A percentile compares a stretch with the other conserved stretches of the same genome.
phyloP scores from a whole-genome alignment of 352 stramenopile species.

The Globisporangium mamillatum region DNA sequence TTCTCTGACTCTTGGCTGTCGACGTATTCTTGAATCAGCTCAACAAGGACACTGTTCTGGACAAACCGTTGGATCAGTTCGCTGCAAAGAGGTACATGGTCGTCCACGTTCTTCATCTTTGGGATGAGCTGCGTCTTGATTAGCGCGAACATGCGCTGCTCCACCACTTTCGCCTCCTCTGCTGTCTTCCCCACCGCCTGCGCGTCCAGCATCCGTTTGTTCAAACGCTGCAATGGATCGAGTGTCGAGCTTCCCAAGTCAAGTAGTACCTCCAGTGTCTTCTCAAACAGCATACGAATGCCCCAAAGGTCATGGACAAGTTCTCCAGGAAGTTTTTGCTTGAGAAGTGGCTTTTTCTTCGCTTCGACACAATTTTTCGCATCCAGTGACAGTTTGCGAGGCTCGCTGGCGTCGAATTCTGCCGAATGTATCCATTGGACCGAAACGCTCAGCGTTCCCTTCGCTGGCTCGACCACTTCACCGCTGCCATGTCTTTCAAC shows the following conservation, averaged over 20 bases:
- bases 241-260: constrained; percentile 29
- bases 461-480: constrained; percentile 23
- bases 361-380: constrained; percentile 5
- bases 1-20: constrained; percentile 23
- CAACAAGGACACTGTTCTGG: background rate
- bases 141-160: constrained; percentile 43
- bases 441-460: constrained; percentile 43
- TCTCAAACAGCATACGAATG: constrained; percentile 20
- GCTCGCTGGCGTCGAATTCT: background rate
- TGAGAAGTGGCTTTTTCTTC: constrained; percentile 21
- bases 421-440: constrained; percentile 56
- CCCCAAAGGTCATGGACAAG: constrained; percentile 16
- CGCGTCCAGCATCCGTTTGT: constrained; percentile 40
- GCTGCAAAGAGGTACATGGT: background rate
- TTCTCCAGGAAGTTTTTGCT: constrained; percentile 26
- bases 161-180: constrained; percentile 72
- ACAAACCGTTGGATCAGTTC: constrained; percentile 4
- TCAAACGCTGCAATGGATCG: constrained; percentile 50
- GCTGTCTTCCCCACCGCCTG: constrained; percentile 48
- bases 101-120: constrained; percentile 9
- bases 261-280: constrained; percentile 23
- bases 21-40: constrained; percentile 20
- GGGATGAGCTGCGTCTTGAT: constrained; percentile 23
- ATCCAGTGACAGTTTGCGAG: background rate
- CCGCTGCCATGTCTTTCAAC: constrained; percentile 16